These are phyloP conservation scores for Odonthalia washingtoniensis DNA, from an alignment of 31 red algal genomes.

Conservation along the genomic window DNA sequence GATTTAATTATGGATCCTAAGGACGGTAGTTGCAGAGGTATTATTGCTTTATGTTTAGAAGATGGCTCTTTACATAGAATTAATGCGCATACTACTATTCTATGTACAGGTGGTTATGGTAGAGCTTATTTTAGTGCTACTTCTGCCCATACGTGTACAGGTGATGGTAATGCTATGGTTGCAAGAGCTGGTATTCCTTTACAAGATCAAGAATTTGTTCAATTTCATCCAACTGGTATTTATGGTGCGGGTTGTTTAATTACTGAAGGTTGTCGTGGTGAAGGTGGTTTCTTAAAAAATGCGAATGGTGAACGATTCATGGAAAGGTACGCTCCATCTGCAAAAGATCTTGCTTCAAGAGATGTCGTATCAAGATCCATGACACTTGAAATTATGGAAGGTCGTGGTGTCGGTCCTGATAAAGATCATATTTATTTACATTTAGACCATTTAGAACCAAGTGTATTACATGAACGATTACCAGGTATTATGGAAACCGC, in stretches of 20 bases:
- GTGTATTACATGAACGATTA: conserved; percentile 75
- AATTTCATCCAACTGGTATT: conserved; percentile 99
- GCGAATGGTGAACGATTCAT: conserved; percentile 95
- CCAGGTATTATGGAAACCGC: conserved; percentile 97
- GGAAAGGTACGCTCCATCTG: conserved; percentile 97
- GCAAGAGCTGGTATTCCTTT: conserved; percentile 88
- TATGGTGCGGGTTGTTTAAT: conserved; percentile 98
- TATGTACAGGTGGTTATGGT: conserved; percentile 96
- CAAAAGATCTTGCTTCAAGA: conserved; percentile 95
- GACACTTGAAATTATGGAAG: conserved; percentile 95
- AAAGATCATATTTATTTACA: conserved; percentile 96
- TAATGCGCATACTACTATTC: conserved; percentile 82
- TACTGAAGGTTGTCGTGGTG: conserved; percentile 94
- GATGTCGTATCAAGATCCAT: conserved; percentile 97
- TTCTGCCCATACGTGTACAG: conserved; percentile 96
- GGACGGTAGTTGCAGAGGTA: conserved; percentile 83
- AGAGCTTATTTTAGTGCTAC: conserved; percentile 93
- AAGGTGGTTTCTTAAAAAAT: conserved; percentile 94
- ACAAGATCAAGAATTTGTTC: conserved; percentile 98
- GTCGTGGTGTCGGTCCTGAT: conserved; percentile 84
- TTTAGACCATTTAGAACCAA: conserved; percentile 89
- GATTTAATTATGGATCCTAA: conserved; percentile 93
- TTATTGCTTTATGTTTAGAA: conserved; percentile 92
- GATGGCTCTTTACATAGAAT: conserved; percentile 98
- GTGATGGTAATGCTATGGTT: conserved; percentile 97